Conservation (phyloP, 1,284 basidiomycete genomes). For the Amylostereum areolatum region DNA sequence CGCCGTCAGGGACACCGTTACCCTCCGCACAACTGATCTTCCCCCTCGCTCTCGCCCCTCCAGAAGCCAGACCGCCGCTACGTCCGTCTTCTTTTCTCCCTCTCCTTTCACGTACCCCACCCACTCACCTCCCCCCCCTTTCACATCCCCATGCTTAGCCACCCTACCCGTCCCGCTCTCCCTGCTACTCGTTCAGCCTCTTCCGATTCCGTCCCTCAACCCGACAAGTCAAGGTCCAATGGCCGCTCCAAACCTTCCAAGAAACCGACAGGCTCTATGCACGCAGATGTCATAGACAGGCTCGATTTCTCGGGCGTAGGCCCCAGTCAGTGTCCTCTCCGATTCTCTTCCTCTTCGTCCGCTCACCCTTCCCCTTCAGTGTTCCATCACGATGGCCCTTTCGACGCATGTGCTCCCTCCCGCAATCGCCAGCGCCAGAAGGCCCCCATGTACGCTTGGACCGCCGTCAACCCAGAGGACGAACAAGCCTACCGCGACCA, state of each 20-base stretch:
- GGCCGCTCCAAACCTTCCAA: conserved; percentile 45
- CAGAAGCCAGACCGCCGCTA: conserved; percentile 38
- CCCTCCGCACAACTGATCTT: conserved; percentile 30
- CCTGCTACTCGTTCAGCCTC: conserved; percentile 56
- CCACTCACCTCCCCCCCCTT: conserved; percentile 7
- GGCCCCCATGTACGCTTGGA: conserved; percentile 80
- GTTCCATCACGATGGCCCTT: conserved; percentile 86
- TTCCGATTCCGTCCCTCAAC: conserved; percentile 51
- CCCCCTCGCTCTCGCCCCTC: conserved; percentile 35
- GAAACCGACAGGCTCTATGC: conserved; percentile 54
- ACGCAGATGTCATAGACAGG: conserved; percentile 63
- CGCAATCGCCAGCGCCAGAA: conserved; percentile 73
- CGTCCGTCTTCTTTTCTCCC: conserved; percentile 24
- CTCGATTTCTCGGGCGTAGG: conserved; percentile 66
- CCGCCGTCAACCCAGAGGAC: conserved; percentile 38
- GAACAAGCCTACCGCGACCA: conserved; percentile 25
- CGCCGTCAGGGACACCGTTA: conserved; percentile 62
- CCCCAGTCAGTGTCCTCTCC: conserved; percentile 49
- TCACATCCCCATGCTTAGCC: conserved; percentile 15
- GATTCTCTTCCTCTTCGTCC: conserved; percentile 9
- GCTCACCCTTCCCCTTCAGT: conserved; percentile 34
- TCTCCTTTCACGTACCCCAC: conserved; percentile 15
- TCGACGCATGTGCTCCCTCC: conserved; percentile 82
- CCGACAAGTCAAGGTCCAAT: conserved; percentile 48
- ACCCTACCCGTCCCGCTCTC: conserved; percentile 24